Base-by-base conservation (phyloP, 2,329 filamentous ascomycete species). In the Dothideomycetidae sp. region DNA sequence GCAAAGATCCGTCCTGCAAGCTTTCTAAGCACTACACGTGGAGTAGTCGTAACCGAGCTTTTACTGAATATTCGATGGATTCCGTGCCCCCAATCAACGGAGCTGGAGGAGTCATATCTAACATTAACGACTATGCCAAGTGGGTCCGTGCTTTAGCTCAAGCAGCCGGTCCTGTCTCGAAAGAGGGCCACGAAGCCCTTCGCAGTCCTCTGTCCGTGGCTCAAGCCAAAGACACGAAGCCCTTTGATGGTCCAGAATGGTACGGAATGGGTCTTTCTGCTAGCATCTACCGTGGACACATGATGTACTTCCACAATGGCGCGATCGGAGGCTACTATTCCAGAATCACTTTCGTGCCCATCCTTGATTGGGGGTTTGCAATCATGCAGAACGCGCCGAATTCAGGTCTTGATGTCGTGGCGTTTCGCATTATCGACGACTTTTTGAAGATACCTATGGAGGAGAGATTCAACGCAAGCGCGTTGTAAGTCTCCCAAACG, bases 71-170 rank as follows among this genome's bases (percentile, higher is more conserved):
- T 17, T 23, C 43, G 3, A 40, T 39, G 36, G 26, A 42, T 12
- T 15, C 37, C 28, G 19, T 44, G 5, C 44, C 46, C 12, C 44
- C 43, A 4, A 10, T 41, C 3, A 43, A 43, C 11, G 50, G 50
- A 26, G 47, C 50, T 13, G 49, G 48, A 10, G 47, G 47, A 9
- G 43, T 50, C 36, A 44, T 71, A 14, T 65, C 62, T 14, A 67
- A 59, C 32, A 66, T 66, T 1, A 36, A 56, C 5, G 69, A 73
- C 51, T 72, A 69, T 46, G 49, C 58, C 2, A 63, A 61, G 45
- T 75, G 70, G 70, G 45, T 71, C 2, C 53, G 55, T 16, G 65
- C 62, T 13, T 52, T 72, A 15, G 51, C 74, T 15, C 48, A 57
- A n/a, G 49, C 46, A 23, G 49, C 52, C 2, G 40, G 35, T 5